phyloP scores from a whole-genome alignment of 345 rosid genomes.

The Populus pruinosa region DNA sequence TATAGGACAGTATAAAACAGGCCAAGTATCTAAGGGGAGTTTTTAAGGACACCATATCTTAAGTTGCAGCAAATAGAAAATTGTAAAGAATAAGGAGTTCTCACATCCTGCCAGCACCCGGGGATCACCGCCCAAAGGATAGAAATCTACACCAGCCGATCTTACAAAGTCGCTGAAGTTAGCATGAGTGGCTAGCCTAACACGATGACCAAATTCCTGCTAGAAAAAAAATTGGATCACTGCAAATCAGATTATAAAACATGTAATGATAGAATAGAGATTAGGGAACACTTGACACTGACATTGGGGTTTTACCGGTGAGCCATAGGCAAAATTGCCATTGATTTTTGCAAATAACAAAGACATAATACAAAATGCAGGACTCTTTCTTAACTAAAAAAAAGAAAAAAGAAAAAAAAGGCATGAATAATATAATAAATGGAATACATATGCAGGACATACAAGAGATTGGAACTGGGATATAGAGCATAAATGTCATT shows the following conservation, averaged over 20 bases:
- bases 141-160: conserved; percentile 83
- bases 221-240: conserved; percentile 16
- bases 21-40: not conserved
- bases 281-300: not conserved
- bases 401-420: not conserved
- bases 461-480: not conserved
- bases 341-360: not conserved
- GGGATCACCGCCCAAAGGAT: conserved; percentile 96
- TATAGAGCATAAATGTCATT: not conserved
- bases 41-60: not conserved
- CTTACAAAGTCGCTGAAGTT: conserved; percentile 77
- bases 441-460: not conserved
- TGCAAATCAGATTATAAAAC: not conserved
- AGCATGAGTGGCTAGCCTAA: conserved; percentile 91
- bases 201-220: conserved; percentile 94
- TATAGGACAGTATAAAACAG: not conserved
- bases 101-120: conserved; percentile 94
- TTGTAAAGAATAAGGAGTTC: conserved; percentile 28
- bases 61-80: not conserved
- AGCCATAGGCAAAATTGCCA: not conserved
- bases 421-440: no score
- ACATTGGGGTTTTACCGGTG: not conserved
- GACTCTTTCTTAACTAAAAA: not conserved
- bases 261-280: not conserved
- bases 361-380: not conserved